Evolutionary conservation across 2,329 filamentous ascomycete species (phyloP).

Genomic region (Colletotrichum kahawae): DNA sequence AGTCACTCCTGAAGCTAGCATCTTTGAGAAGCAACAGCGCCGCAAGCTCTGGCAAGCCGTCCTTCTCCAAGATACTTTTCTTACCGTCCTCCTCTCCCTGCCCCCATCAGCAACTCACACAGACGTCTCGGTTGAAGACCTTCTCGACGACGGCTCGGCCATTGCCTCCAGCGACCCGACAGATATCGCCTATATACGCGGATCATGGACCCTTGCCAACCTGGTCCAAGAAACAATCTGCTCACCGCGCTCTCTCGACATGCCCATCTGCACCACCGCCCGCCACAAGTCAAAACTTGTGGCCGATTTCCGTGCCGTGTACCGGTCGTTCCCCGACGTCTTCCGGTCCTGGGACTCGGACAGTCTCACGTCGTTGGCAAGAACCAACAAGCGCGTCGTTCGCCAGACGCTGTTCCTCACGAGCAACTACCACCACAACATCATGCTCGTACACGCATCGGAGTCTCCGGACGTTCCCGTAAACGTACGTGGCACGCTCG

Average conservation of each 20-base stretch:
- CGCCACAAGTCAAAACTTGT: conserved; percentile 74
- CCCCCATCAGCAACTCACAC: conserved; percentile 81
- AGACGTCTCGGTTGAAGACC: conserved; percentile 77
- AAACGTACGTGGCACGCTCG: conserved; percentile 72
- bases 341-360: conserved; percentile 73
- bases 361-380: conserved; percentile 61
- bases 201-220: conserved; percentile 80
- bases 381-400: conserved; percentile 68
- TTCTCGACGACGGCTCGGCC: conserved; percentile 65
- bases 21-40: conserved; percentile 78
- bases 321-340: conserved; percentile 73
- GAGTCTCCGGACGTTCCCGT: conserved; percentile 68
- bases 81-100: conserved; percentile 78
- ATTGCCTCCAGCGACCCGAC: conserved; percentile 67
- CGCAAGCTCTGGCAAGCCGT: conserved; percentile 85
- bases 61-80: conserved; percentile 79
- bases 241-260: conserved; percentile 73
- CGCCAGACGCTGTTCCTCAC: conserved; percentile 79
- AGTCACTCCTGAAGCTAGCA: conserved; percentile 68
- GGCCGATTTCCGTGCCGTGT: conserved; percentile 72
- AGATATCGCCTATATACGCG: conserved; percentile 74
- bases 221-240: conserved; percentile 80
- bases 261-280: conserved; percentile 72
- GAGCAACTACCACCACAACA: conserved; percentile 83
- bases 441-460: conserved; percentile 79